Evolutionary conservation across 768 basidiomycete species (phyloP), one percentile per base, ranked within the genome.

Genomic region (Auriscalpium orientale): DNA sequence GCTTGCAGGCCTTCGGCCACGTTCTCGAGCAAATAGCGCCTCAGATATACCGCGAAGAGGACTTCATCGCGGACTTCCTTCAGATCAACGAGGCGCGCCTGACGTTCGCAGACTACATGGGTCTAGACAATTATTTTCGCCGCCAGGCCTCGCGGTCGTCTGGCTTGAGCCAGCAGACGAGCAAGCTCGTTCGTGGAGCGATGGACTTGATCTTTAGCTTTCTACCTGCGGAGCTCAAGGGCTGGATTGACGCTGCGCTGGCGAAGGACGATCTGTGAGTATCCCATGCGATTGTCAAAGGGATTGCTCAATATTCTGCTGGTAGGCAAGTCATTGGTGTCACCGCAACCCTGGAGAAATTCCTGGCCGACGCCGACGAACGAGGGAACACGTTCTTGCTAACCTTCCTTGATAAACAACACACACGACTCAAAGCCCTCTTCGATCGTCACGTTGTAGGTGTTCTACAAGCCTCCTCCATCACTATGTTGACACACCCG

Each of bases 141-240:
- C 76, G 95, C 49, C 91, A 98, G 66, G 95, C 95, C n/a, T 76
- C 86, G 7, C 78, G 90, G 28, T 75, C 81, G 51, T 79, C 77
- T 28, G 81, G 83, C 33, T 76, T 95, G 46, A 83, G 82, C 56
- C 77, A 78, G 53, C 71, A 81, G 8, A 93, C 92, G 28, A 66
- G 75, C 56, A 94, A 95, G 72, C 79, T 95, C 9, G 80, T 94
- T 34, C 83, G 91, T 18, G 85, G 86, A 3, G 91, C 93, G 33
- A 83, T 98, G 88, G 95, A 98, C 61, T 72, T 95, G 52, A 93
- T 98, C 52, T 98, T 98, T 68, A 93, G 94, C 8, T 98, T 95
- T 74, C 72, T 98, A 16, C 85, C 87, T 2, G 75, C 77, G 1
- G 94, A 95, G 66, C 56, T 98, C 58, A 91, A 88, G 69, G 72